Evolutionary conservation across 257 asterid species (phyloP), one percentile per base, ranked within the genome.

Genomic region (Solanum pinnatisectum): DNA sequence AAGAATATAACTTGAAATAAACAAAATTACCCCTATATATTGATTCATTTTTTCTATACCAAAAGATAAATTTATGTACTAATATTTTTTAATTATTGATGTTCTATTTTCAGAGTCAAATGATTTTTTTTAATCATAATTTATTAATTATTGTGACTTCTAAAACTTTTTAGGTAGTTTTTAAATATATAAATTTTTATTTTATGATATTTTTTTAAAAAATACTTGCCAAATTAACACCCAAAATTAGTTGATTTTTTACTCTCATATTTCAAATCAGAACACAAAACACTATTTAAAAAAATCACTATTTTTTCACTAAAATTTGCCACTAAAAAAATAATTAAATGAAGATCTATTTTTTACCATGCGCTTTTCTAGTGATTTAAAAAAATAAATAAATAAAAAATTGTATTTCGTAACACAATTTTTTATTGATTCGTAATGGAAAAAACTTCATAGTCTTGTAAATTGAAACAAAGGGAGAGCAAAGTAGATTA

Each of bases 141-240:
- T 22, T 59, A 4, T 63, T 63, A 63, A 23, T 10, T 63, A 10
- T 23, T 10, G 32, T 63, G 70, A 23, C 9, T 25, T 67, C 18
- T 67, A 67, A 1, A 67, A 25, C 3, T 25, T 67, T 2, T 25
- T 46, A 46, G 16, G 8, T 25, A 12, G 4, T 25, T 25, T 67
- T 1, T 1, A 25, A 25, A 67, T 67, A 67, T 25, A 15, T 65
- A 65, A n/a, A 65, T 12, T 67, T 67, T 11, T 5, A 25, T 67
- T 25, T 63, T 11, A 8, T 10, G 13, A 42, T 9, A 10, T 10
- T 11, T 63, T 67, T 27, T 2, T 0, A 1, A 10, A n/a, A 10
- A 65, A 10, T 9, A 63, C 70, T 63, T 63, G 32, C 33, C 6
- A 2, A 65, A n/a, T 65, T 65, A 27, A n/a, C 8, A n/a, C 15